Evolutionary conservation across 2,329 filamentous ascomycete genomes (phyloP), one percentile per base, ranked within the genome.

Genomic region (Phialemoniopsis sp.): DNA sequence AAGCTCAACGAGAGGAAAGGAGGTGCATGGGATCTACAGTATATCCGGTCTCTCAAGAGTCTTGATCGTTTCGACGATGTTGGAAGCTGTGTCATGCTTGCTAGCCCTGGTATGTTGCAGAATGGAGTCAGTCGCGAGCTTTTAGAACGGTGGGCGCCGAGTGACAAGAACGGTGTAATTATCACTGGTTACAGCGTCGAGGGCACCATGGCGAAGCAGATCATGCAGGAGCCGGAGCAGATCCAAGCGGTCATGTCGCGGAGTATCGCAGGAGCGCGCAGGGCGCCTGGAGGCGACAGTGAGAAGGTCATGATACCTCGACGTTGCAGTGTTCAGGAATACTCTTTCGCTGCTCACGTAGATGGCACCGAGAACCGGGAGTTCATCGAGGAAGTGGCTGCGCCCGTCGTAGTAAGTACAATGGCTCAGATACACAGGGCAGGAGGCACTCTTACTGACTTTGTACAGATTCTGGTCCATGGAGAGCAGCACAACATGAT

Each of bases 401-500:
- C 93, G 3, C 89, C 90, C 13, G 90, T 96, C 17, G 91, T 98
- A 53, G 88, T 94, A 76, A 69, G 87, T 82, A 18, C 7, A 13
- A 12, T 29, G 26, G 15, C 10, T 29, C 31, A 15, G 10, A 28
- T 5, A 8, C 30, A 4, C 42, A 38, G 30, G n/a, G 13, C 13
- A 12, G 15, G 21, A 37, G 4, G 5, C 30, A 16, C 32, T 9
- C 10, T 13, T 34, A 13, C 45, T 51, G 38, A 53, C 38, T 4
- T 35, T 36, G 7, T 17, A 1, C 43, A 91, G 87, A 96, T 98
- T 44, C 78, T 98, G 26, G 93, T 98, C 3, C 93, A 98, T 51
- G 93, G 93, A 40, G 93, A 98, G 59, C 89, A 93, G 54, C 89
- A 95, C 58, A 95, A 97, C 58, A 97, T 97, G 89, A 95, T 93